Base-by-base conservation (phyloP, 129 eudicot species). In the Arctium lappa region DNA sequence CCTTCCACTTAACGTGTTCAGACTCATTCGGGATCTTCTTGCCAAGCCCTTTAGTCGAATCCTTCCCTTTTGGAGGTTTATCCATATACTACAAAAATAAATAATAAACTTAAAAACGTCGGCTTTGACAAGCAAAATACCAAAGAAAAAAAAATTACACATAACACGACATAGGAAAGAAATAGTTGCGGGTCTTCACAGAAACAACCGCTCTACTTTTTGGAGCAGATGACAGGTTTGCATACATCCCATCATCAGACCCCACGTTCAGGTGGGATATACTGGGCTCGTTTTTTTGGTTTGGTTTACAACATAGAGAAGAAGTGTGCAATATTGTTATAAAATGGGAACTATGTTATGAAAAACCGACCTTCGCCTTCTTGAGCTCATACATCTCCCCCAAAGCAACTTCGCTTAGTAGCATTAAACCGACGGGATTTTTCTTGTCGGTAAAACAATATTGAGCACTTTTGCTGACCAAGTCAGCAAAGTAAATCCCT, bases 381-480 rank as follows among this genome's bases (percentile, higher is more conserved):
- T 79, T 96, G 77, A 93, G 95, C 88, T 96, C 98, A 42, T 91
- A 84, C 83, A 93, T 86, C 62, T 96, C 90, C 34, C 98, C 99
- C 73, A 96, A 78, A 29, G 98, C 99, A 66, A 93, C 97, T 89
- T 96, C 99, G 81, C 99, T 93, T 11, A 93, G 80, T 81, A 96
- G 91, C 98, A 96, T 96, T 50, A 96, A 88, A 5, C 98, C 99
- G 77, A 96, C 97, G 1, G 97, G 97, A 84, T 88, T 93, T 38
- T 89, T 90, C 82, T 83, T 87, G 81, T 96, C 94, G 0, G 98
- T 96, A 71, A 40, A 96, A 84, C 99, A 96, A 84, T 96, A 96
- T 84, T 96, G 99, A 69, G 99, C 99, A 90, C 99, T 96, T 89
- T 96, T 96, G 75, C 99, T 96, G 16, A 96, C 99, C 84, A 96